Evolutionary conservation across 345 rosid species (phyloP), one percentile per base, ranked within the genome.

Genomic region (Lumnitzera racemosa): DNA sequence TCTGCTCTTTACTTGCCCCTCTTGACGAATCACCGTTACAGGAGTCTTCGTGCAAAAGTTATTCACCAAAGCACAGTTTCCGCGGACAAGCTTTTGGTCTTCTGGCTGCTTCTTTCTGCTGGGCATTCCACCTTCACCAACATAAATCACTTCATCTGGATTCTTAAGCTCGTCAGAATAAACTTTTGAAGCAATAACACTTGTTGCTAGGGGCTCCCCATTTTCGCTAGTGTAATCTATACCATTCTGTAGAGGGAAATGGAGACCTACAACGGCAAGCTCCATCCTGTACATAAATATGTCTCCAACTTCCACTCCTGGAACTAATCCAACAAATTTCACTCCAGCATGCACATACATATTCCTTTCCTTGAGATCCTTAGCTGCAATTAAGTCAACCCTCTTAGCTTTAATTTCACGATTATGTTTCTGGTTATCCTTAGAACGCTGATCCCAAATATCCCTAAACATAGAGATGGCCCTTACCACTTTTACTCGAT

Each of bases 51-150:
- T 49, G 1, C 9, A 0, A 13, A 61, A 56, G 59, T 66, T 71
- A 46, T 65, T 71, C 70, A 11, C 24, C 46, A 71, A 29, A n/a
- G 70, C 65, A 46, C 59, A 54, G 20, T 71, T 71, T 10, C 74
- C 74, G 14, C 66, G 46, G 16, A 20, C 57, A n/a, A 71, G 74
- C 47, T 71, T 65, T 55, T 71, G 74, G 3, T 71, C 67, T 11
- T 61, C 59, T 0, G 54, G 12, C 3, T 23, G 23, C 54, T 61
- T n/a, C 16, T 46, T 23, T 4, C 43, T 17, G 9, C 13, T 13
- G 12, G 59, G 27, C 46, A 54, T 43, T 46, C 70, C 70, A n/a
- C 74, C 74, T 15, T 65, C 53, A 5, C 74, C 74, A 11, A 58
- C 20, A 41, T 71, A 71, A 29, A 59, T 15, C 62, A 71, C 43